Evolutionary conservation across 2,329 filamentous ascomycete genomes (phyloP), one percentile per base, ranked within the genome.

Genomic region (Pseudocercospora macadamiae): DNA sequence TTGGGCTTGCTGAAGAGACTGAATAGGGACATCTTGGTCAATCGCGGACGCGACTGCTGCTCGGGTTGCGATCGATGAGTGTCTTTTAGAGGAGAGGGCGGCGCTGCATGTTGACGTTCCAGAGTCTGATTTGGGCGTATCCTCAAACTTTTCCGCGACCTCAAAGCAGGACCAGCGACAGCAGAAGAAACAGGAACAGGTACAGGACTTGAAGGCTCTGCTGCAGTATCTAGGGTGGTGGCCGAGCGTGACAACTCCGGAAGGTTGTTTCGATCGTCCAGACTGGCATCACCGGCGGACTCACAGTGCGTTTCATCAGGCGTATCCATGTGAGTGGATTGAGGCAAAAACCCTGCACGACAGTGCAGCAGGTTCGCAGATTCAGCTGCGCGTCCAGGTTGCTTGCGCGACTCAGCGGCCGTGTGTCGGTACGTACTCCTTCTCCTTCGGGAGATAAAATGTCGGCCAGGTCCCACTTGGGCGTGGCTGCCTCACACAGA

Each of bases 1-100:
- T 80, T 81, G 19, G 79, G 78, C 56, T 73, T 73, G 67, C 76
- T 80, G 71, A 82, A 82, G 12, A 82, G 73, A 55, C 72, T 76
- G 71, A 81, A 81, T 9, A 82, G 66, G 26, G 79, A 80, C 75
- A 81, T 77, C 55, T 74, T 80, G 16, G 68, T 62, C 8, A 63
- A 53, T 12, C 60, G 63, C 30, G 59, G 55, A 26, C 54, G 62
- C 34, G 42, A 55, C 9, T 66, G 53, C n/a, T 65, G 56, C 9
- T 61, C 59, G 21, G 66, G 54, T 6, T 32, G 44, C 34, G 56
- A 23, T 12, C 54, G 30, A 12, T 51, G 25, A 39, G 10, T 52
- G 16, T 19, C 12, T 16, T 60, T 37, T 51, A 70, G 44, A 6
- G 66, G 64, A 21, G 58, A 53, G 3, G 57, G 63, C 37, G 62